phyloP scores from a whole-genome alignment of 2,329 filamentous ascomycete species.

The Periconia macrospinosa region DNA sequence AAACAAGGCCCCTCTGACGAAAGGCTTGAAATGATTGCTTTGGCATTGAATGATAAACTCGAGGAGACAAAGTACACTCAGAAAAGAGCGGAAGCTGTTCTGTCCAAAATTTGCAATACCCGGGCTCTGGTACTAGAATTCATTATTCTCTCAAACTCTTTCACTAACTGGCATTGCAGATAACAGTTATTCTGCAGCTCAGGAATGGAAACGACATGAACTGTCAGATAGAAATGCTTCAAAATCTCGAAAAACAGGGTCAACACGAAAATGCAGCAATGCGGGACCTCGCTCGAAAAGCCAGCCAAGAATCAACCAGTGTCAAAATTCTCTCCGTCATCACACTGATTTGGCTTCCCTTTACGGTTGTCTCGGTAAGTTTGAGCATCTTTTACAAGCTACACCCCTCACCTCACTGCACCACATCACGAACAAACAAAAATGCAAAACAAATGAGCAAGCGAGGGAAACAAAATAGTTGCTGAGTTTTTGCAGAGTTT shows the following conservation, averaged over 20 bases:
- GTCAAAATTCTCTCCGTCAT: not conserved
- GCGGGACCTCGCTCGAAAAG: not conserved
- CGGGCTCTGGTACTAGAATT: conserved; percentile 14
- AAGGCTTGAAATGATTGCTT: conserved; percentile 6
- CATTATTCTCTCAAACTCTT: no score
- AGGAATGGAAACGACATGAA: conserved; percentile 5
- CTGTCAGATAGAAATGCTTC: conserved; percentile 15
- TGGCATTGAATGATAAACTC: conserved; percentile 11
- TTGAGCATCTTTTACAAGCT: no score
- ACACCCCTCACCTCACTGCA: no score
- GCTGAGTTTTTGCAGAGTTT: no score
- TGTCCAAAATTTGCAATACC: conserved; percentile 16
- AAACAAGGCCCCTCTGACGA: not conserved
- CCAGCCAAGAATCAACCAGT: not conserved
- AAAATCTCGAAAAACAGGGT: not conserved
- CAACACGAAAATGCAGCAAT: not conserved
- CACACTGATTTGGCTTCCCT: not conserved
- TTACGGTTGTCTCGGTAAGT: not conserved
- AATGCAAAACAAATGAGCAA: no score
- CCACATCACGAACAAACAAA: no score
- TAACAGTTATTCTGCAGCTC: no score
- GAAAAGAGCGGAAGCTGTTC: conserved; percentile 14
- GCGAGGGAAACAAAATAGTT: no score
- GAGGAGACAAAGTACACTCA: conserved; percentile 13
- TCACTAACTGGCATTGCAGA: not conserved